These are phyloP conservation scores for Kalmusia sp. DNA, from an alignment of 2,329 filamentous ascomycete species.

Conservation along the genomic window DNA sequence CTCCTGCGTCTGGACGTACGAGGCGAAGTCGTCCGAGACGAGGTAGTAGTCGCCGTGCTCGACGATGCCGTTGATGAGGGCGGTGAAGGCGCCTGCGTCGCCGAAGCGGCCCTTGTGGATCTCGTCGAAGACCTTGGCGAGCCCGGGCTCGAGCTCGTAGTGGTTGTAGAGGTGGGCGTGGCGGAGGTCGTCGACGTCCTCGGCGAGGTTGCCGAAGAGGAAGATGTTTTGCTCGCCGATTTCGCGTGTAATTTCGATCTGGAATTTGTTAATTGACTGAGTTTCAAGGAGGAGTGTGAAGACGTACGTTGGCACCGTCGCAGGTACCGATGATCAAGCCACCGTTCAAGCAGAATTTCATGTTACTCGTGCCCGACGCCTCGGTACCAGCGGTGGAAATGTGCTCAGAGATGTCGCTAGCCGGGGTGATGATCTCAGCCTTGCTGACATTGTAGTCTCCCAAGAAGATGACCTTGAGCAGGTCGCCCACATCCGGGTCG, in stretches of 20 bases:
- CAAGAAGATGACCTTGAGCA: constrained; percentile 95
- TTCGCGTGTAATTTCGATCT: constrained; percentile 97
- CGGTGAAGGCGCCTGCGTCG: constrained; percentile 77
- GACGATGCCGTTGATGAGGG: constrained; percentile 82
- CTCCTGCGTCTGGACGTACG: constrained; percentile 88
- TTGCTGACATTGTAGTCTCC: constrained; percentile 99
- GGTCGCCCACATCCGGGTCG: constrained; percentile 87
- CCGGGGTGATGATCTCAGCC: constrained; percentile 93
- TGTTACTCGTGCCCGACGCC: constrained; percentile 88
- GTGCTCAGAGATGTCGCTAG: constrained; percentile 96
- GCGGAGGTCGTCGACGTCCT: constrained; percentile 95
- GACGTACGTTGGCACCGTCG: constrained; percentile 90
- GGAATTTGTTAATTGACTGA: constrained; percentile 4
- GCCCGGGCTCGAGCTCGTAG: constrained; percentile 77
- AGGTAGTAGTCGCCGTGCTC: constrained; percentile 98
- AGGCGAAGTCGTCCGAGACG: constrained; percentile 96
- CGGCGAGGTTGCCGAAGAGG: constrained; percentile 93
- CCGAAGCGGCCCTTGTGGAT: constrained; percentile 86
- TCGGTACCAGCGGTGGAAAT: constrained; percentile 98
- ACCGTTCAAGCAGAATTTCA: constrained; percentile 99
- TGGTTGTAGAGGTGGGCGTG: constrained; percentile 85
- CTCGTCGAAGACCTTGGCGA: constrained; percentile 81
- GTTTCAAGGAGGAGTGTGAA: not conserved
- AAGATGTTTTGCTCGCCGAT: constrained; percentile 98
- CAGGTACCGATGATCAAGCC: constrained; percentile 97